Evolutionary conservation across 352 stramenopile species (phyloP).

Genomic region (Phytophthora cajani): DNA sequence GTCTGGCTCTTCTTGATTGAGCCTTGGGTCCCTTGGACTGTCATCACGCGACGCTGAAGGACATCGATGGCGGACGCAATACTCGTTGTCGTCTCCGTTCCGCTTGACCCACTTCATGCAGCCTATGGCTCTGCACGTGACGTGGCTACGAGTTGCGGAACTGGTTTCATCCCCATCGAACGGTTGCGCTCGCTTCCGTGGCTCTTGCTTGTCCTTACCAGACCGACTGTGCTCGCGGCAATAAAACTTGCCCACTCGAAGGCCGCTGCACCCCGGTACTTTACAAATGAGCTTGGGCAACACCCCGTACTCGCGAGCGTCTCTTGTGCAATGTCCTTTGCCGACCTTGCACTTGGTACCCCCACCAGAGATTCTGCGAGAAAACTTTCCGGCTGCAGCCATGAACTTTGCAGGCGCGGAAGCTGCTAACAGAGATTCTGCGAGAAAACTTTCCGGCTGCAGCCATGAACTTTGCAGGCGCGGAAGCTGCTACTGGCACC

Average conservation of each 20-base stretch:
- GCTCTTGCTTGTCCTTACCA: background rate
- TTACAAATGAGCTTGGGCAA: constrained; percentile 1
- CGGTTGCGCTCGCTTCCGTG: background rate
- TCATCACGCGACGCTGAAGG: background rate
- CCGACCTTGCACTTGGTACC: background rate
- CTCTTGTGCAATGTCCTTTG: background rate
- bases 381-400: constrained; percentile 8
- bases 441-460: background rate
- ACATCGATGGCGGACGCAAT: constrained; percentile 5
- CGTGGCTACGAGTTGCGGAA: background rate
- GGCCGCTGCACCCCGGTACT: background rate
- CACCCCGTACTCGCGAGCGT: constrained; percentile 12
- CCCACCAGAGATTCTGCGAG: background rate
- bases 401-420: constrained; percentile 4
- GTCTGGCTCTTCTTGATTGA: background rate
- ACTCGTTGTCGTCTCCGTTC: constrained; percentile 12
- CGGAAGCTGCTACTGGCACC: background rate
- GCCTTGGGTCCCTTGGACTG: background rate
- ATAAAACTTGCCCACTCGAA: background rate
- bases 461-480: constrained; percentile 12
- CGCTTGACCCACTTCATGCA: constrained; percentile 24
- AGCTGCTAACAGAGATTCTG: constrained; percentile 3
- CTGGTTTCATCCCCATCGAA: background rate
- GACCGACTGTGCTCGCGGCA: background rate
- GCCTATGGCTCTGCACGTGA: background rate